Percentiles rank a stretch among this genome's conserved stretches.
These are phyloP conservation scores for Solanum ossicruentum DNA, from an alignment of 257 asterid species.

Conservation along the genomic window DNA sequence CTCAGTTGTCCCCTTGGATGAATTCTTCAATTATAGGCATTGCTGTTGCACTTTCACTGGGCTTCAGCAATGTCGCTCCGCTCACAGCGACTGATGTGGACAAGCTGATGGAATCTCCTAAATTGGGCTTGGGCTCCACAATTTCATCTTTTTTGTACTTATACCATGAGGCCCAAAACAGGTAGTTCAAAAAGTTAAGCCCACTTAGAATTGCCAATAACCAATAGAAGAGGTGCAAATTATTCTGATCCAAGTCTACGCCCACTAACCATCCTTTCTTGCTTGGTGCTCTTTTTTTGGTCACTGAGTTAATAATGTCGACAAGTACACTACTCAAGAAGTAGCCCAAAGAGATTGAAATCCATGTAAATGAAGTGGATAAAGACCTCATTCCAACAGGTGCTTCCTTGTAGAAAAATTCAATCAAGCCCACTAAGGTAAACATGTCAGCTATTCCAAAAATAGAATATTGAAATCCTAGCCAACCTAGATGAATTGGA, in stretches of 20 bases:
- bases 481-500: slow-evolving; percentile 61
- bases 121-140: background rate
- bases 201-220: slow-evolving; percentile 61
- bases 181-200: slow-evolving; percentile 51
- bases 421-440: slow-evolving; percentile 61
- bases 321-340: slow-evolving; percentile 64
- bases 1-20: background rate
- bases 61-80: background rate
- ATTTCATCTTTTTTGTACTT: slow-evolving; percentile 31
- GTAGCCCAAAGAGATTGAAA: slow-evolving; percentile 55
- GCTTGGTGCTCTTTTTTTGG: slow-evolving; percentile 21
- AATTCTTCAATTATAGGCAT: background rate
- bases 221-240: slow-evolving; percentile 59
- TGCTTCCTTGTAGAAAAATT: slow-evolving; percentile 73
- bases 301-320: slow-evolving; percentile 37
- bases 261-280: slow-evolving; percentile 65
- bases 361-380: slow-evolving; percentile 58
- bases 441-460: slow-evolving; percentile 87
- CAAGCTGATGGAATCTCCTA: background rate
- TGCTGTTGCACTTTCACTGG: background rate
- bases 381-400: slow-evolving; percentile 74
- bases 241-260: slow-evolving; percentile 33
- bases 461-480: slow-evolving; percentile 45
- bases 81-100: background rate
- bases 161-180: slow-evolving; percentile 65